Evolutionary conservation across 1,284 basidiomycete genomes (phyloP).

Genomic region (Farysia itapuensis): DNA sequence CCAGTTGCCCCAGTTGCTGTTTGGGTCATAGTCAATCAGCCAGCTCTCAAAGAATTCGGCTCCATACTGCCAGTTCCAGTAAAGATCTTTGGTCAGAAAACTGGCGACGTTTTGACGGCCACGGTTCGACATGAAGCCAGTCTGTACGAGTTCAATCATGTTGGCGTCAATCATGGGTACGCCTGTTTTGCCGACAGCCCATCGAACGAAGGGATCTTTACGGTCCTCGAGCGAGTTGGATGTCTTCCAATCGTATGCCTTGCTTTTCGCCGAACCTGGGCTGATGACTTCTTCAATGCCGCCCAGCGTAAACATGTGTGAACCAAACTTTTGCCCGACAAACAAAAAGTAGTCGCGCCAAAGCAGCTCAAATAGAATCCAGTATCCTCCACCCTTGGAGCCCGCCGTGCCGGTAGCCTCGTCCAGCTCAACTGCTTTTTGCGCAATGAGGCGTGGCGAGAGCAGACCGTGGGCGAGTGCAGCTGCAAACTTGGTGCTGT

Average conservation of each 20-base stretch:
- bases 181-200: conserved; percentile 38
- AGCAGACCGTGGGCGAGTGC: conserved; percentile 45
- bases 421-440: conserved; percentile 37
- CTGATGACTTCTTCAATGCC: conserved; percentile 43
- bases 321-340: conserved; percentile 46
- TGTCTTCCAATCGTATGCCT: conserved; percentile 43
- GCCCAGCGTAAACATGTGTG: conserved; percentile 40
- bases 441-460: conserved; percentile 42
- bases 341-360: conserved; percentile 62
- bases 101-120: conserved; percentile 49
- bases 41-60: conserved; percentile 49
- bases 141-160: conserved; percentile 46
- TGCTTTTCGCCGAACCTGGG: conserved; percentile 23
- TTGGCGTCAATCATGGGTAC: conserved; percentile 53
- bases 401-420: not conserved
- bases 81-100: conserved; percentile 49
- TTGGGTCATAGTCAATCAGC: conserved; percentile 46
- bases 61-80: conserved; percentile 47
- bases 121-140: conserved; percentile 65
- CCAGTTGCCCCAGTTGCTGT: conserved; percentile 47
- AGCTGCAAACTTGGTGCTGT: conserved; percentile 49
- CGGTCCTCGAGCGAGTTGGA: conserved; percentile 9
- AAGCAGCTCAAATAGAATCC: conserved; percentile 53
- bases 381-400: conserved; percentile 42
- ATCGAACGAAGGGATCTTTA: conserved; percentile 39